Percentiles rank a stretch among this genome's conserved stretches.
phyloP scores from a whole-genome alignment of 768 basidiomycete genomes.

The Naganishia kalamii region DNA sequence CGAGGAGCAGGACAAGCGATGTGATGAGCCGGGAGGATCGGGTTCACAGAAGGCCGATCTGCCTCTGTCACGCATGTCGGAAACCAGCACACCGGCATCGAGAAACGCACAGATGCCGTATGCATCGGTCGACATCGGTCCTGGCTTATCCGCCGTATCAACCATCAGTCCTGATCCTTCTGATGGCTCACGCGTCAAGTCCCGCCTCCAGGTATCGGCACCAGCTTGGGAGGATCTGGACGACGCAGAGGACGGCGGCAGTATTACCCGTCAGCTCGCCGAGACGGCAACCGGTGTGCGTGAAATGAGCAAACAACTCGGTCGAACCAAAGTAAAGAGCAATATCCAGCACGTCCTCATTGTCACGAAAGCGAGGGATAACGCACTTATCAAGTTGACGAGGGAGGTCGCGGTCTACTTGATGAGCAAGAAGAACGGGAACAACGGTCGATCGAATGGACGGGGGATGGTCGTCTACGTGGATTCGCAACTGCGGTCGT shows the following conservation, averaged over 20 bases:
- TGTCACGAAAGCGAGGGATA: constrained; percentile 96
- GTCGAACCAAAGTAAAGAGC: constrained; percentile 81
- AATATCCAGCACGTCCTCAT: constrained; percentile 90
- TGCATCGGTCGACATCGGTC: constrained; percentile 1
- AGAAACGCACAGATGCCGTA: background rate
- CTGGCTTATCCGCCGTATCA: constrained; percentile 20
- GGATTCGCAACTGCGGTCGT: constrained; percentile 78
- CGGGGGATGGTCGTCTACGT: constrained; percentile 86
- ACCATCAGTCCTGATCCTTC: constrained; percentile 18
- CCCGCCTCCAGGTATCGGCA: constrained; percentile 29
- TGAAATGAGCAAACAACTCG: constrained; percentile 98
- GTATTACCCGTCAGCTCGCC: constrained; percentile 83
- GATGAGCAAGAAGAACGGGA: constrained; percentile 61
- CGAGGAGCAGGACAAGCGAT: background rate
- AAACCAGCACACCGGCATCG: constrained; percentile 8
- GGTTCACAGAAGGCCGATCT: background rate
- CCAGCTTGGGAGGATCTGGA: constrained; percentile 38
- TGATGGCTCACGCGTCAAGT: constrained; percentile 29
- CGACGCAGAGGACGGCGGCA: constrained; percentile 65
- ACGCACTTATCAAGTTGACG: constrained; percentile 88
- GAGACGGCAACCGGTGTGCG: constrained; percentile 95
- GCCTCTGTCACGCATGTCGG: background rate
- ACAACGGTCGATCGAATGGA: constrained; percentile 18
- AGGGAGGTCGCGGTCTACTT: constrained; percentile 88
- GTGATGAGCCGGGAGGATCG: background rate